These are phyloP conservation scores for Puccinia polysora DNA, from an alignment of 1,284 basidiomycete species.

Conservation along the genomic window DNA sequence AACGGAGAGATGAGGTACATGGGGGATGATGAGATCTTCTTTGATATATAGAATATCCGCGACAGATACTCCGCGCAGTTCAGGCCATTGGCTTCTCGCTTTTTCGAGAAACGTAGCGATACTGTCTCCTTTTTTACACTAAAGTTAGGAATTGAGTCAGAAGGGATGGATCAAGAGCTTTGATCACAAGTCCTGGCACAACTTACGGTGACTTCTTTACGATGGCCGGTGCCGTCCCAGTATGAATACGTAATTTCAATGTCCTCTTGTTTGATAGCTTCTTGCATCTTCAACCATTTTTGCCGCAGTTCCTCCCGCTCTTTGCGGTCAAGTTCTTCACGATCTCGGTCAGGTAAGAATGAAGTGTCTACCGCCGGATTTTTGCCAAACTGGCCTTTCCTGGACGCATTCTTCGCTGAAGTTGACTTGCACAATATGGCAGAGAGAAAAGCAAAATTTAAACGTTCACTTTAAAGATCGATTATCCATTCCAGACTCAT, in stretches of 20 bases:
- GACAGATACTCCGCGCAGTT: conserved; percentile 78
- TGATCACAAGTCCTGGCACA: not conserved
- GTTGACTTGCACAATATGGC: conserved; percentile 41
- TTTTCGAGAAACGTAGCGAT: conserved; percentile 85
- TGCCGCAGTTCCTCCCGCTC: conserved; percentile 82
- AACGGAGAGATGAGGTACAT: conserved; percentile 58
- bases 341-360: conserved; percentile 91
- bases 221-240: conserved; percentile 97
- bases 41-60: conserved; percentile 99
- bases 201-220: conserved; percentile 80
- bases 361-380: conserved; percentile 96
- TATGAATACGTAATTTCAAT: conserved; percentile 91
- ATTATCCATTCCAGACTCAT: conserved; percentile 37
- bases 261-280: conserved; percentile 77
- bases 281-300: conserved; percentile 85
- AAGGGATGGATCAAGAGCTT: conserved; percentile 39
- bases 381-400: conserved; percentile 78
- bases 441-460: too few species aligned
- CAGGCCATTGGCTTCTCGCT: conserved; percentile 84
- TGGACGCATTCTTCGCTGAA: conserved; percentile 53
- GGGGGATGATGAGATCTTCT: conserved; percentile 91
- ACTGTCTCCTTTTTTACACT: conserved; percentile 98
- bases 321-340: conserved; percentile 82
- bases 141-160: conserved; percentile 21
- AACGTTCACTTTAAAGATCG: conserved; percentile 54